These are phyloP conservation scores for Aspergillus viridinutans DNA, from an alignment of 2,329 filamentous ascomycete species.

Conservation along the genomic window DNA sequence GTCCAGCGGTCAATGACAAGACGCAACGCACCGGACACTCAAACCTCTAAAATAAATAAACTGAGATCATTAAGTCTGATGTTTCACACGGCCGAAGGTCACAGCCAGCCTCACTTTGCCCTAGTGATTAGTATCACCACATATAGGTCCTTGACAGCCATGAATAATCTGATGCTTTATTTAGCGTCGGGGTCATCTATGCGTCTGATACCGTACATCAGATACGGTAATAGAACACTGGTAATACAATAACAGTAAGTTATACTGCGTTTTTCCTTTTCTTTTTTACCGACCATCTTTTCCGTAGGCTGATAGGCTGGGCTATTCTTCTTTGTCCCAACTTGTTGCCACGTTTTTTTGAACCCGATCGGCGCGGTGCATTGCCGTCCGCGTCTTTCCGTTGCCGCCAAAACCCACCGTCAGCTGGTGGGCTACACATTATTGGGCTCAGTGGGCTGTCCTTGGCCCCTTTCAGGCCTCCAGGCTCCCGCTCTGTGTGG, in stretches of 20 bases:
- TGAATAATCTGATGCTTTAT: not conserved
- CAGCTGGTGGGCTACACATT: slow-evolving; percentile 5
- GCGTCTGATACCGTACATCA: not conserved
- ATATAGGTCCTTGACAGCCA: not conserved
- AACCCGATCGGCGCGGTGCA: slow-evolving; percentile 31
- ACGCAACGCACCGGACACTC: not conserved
- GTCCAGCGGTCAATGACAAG: not conserved
- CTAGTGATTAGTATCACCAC: slow-evolving; percentile 2
- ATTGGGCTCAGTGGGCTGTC: slow-evolving; percentile 13
- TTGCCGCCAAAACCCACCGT: slow-evolving; percentile 26
- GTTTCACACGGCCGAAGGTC: slow-evolving; percentile 3
- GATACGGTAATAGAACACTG: slow-evolving; percentile 8
- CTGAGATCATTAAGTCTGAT: not conserved
- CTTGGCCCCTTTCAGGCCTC: not conserved
- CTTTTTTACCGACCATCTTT: slow-evolving; percentile 4
- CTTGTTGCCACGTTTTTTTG: slow-evolving; percentile 25
- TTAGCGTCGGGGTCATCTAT: not conserved
- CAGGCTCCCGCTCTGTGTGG: slow-evolving; percentile 5
- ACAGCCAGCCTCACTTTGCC: slow-evolving; percentile 11
- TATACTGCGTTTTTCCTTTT: not conserved
- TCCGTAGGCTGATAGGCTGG: not conserved
- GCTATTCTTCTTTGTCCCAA: slow-evolving; percentile 1
- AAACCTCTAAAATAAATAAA: not conserved
- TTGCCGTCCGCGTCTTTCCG: slow-evolving; percentile 34
- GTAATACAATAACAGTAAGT: slow-evolving; percentile 3